Base-by-base conservation (phyloP, 2,329 filamentous ascomycete species). In the Hypoxylon sp. region DNA sequence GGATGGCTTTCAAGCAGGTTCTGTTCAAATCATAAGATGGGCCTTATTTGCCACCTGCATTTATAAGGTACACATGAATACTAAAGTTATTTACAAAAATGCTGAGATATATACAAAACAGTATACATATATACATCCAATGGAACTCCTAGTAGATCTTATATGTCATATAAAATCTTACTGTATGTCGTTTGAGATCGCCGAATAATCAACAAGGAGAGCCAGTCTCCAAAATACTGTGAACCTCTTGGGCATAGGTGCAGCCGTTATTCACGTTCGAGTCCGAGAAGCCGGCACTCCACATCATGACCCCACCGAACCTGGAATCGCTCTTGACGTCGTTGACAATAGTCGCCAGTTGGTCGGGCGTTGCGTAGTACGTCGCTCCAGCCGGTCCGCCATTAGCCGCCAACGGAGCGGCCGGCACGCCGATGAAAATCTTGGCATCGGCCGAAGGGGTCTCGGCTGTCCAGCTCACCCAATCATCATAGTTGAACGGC, bases 261-360 rank as follows among this genome's bases (percentile, higher is more conserved):
- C 80, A 82, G 2, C 78, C 79, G 63, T 81, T 75, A 58, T 74
- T 60, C 17, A 72, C 68, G 21, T 75, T 74, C 10, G 69, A 65
- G 70, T 82, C 81, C 0, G 79, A 81, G 63, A 80, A 82, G 1
- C 79, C 80, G 7, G 81, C 80, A 23, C 76, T 75, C 80, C 81
- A 82, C 77, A 82, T 79, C 80, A 81, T 80, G 61, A 81, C 70
- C 21, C 79, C 79, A 11, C 79, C 78, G 57, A 80, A 80, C 13
- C 75, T 70, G 5, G 73, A 55, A 36, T 78, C 72, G 50, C 38
- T 69, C 67, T 73, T 75, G 60, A 75, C 72, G 19, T 79, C 65
- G 52, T 58, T 71, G 10, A 79, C 73, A 38, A 79, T 76, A 11
- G 63, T 66, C 0, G 77, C 70, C 5, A 81, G 74, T 55, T 77